These are phyloP conservation scores for Lentithecium fluviatile DNA, from an alignment of 495 filamentous ascomycete species.

Conservation along the genomic window DNA sequence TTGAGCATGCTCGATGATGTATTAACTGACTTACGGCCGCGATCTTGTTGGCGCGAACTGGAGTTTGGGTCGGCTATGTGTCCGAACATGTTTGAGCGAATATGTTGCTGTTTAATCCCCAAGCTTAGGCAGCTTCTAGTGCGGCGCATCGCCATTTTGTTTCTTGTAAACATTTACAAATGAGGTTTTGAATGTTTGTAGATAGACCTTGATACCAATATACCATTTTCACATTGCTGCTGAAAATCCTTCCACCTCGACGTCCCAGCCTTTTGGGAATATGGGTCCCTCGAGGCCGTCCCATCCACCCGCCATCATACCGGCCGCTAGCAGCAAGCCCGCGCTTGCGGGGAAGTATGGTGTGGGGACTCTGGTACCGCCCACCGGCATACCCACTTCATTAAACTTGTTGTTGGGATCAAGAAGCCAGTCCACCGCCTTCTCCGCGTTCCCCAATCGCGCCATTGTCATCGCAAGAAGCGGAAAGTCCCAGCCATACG, in stretches of 20 bases:
- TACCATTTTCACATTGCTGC: constrained; percentile 15
- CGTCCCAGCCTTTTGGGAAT: constrained; percentile 50
- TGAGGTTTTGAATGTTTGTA: too few species aligned
- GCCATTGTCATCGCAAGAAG: constrained; percentile 54
- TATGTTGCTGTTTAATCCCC: too few species aligned
- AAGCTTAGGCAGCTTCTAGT: too few species aligned
- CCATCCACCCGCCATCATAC: constrained; percentile 54
- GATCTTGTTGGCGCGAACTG: too few species aligned
- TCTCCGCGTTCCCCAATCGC: constrained; percentile 47
- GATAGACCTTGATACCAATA: not conserved
- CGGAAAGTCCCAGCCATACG: constrained; percentile 58
- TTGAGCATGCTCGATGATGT: too few species aligned
- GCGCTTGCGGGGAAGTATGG: constrained; percentile 56
- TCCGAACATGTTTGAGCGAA: too few species aligned
- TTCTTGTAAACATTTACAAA: too few species aligned
- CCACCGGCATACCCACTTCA: constrained; percentile 54
- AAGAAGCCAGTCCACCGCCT: constrained; percentile 52
- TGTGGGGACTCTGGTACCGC: constrained; percentile 53
- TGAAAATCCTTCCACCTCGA: constrained; percentile 48
- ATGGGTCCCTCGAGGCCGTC: constrained; percentile 42
- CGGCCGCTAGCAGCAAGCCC: constrained; percentile 51
- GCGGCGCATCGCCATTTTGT: too few species aligned
- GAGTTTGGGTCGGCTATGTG: too few species aligned
- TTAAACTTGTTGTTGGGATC: constrained; percentile 51
- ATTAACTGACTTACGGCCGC: too few species aligned